A percentile compares a stretch with the other conserved stretches of the same genome.
These are phyloP conservation scores for Lomentospora prolificans DNA, from an alignment of 2,329 filamentous ascomycete species.

Conservation along the genomic window DNA sequence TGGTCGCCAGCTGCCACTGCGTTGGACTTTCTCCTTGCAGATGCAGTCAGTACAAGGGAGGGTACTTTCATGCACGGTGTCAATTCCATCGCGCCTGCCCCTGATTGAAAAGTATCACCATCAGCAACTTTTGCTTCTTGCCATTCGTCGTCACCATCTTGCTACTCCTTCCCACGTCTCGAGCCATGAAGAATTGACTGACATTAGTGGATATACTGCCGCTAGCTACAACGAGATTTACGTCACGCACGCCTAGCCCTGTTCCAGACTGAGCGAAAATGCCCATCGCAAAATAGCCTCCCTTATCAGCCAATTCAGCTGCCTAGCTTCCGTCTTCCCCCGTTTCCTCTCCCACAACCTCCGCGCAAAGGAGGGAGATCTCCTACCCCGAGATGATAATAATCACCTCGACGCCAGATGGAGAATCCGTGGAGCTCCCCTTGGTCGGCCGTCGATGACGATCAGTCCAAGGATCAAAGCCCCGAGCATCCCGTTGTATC, in stretches of 20 bases:
- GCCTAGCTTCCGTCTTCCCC: background rate
- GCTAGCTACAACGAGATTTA: too few species aligned
- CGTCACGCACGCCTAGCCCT: too few species aligned
- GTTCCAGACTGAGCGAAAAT: too few species aligned
- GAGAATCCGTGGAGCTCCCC: conserved; percentile 3
- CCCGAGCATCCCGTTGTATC: background rate
- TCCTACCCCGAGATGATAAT: conserved; percentile 1
- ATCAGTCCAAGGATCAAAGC: background rate
- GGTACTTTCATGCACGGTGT: background rate
- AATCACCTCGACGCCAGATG: background rate
- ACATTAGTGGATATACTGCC: background rate
- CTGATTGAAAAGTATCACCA: background rate
- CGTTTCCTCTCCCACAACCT: background rate
- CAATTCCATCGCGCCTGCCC: background rate
- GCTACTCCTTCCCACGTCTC: background rate
- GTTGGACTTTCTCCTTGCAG: too few species aligned
- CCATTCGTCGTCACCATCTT: background rate
- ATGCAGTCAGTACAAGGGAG: background rate
- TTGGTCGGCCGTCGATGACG: background rate
- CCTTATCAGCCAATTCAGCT: background rate
- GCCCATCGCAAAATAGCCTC: background rate
- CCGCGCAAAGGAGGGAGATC: background rate
- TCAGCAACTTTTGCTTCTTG: background rate
- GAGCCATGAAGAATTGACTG: background rate
- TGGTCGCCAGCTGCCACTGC: too few species aligned